Conservation (phyloP, 495 filamentous ascomycete genomes). For the Aspergillus saccharolyticus region DNA sequence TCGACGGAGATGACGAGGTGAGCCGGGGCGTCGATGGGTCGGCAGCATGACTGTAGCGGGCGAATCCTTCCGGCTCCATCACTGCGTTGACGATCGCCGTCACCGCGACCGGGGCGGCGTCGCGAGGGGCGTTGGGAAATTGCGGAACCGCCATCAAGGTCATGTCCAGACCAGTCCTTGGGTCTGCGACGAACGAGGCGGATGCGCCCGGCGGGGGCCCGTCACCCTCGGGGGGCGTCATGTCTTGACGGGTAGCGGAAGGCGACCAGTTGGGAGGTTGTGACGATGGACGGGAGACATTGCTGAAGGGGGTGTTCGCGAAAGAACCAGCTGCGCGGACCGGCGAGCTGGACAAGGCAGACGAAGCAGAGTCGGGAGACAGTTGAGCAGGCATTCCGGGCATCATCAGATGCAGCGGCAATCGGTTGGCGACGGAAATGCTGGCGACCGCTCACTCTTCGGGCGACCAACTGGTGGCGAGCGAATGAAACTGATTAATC, state of each 20-base stretch:
- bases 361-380: slow-evolving; percentile 9
- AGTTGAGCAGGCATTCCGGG: slow-evolving; percentile 17
- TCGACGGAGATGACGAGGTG: slow-evolving; percentile 9
- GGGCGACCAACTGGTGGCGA: slow-evolving; percentile 13
- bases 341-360: slow-evolving; percentile 4
- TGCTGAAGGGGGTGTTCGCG: slow-evolving; percentile 2
- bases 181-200: not conserved
- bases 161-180: slow-evolving; percentile 5
- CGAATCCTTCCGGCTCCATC: slow-evolving; percentile 11
- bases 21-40: not conserved
- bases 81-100: slow-evolving; percentile 33
- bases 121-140: slow-evolving; percentile 23
- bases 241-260: slow-evolving; percentile 1
- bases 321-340: not conserved
- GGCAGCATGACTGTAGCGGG: not conserved
- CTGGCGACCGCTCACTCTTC: slow-evolving; percentile 1
- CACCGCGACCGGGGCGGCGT: slow-evolving; percentile 13
- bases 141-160: slow-evolving; percentile 34
- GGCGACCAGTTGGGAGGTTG: slow-evolving; percentile 4
- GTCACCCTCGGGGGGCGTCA: not conserved
- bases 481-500: not conserved
- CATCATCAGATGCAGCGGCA: slow-evolving; percentile 6
- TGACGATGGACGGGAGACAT: slow-evolving; percentile 7
- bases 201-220: not conserved
- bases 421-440: slow-evolving; percentile 13